Percentiles rank a stretch among this genome's conserved stretches.
These are phyloP conservation scores for Oryza nivara DNA, from an alignment of 176 grass and related monocot genomes.

Conservation along the genomic window DNA sequence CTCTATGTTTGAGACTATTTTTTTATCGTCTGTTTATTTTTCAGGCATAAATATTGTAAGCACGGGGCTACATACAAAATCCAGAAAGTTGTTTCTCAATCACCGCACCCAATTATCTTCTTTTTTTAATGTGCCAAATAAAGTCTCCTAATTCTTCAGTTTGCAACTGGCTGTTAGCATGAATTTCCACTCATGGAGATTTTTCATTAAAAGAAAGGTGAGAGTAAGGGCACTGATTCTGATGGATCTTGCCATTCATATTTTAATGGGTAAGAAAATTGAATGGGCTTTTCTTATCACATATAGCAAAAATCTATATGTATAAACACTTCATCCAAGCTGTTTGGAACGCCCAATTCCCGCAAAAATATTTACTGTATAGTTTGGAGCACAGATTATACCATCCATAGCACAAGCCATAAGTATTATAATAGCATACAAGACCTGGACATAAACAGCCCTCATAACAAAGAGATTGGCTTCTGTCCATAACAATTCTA, in stretches of 20 bases:
- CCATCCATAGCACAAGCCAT: neutral
- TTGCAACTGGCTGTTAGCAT: neutral
- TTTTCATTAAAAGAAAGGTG: no score
- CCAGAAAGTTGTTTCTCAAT: neutral
- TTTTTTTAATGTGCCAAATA: neutral
- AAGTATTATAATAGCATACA: neutral
- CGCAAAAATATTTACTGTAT: neutral
- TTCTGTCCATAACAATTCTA: neutral
- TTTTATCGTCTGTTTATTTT: neutral
- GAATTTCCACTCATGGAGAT: neutral
- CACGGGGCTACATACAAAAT: neutral
- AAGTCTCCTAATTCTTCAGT: neutral
- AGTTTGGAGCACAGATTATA: neutral
- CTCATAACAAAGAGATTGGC: neutral
- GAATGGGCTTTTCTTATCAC: neutral
- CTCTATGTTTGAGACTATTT: conserved; percentile 14
- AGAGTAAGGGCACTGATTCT: neutral
- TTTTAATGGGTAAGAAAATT: neutral
- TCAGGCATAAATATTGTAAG: neutral
- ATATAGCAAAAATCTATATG: neutral
- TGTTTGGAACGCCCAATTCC: neutral
- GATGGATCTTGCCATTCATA: neutral
- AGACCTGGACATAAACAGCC: neutral
- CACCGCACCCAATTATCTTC: neutral
- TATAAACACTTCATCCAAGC: neutral